phyloP scores from a whole-genome alignment of 2,329 filamentous ascomycete genomes.

The Aspergillus chevalieri region DNA sequence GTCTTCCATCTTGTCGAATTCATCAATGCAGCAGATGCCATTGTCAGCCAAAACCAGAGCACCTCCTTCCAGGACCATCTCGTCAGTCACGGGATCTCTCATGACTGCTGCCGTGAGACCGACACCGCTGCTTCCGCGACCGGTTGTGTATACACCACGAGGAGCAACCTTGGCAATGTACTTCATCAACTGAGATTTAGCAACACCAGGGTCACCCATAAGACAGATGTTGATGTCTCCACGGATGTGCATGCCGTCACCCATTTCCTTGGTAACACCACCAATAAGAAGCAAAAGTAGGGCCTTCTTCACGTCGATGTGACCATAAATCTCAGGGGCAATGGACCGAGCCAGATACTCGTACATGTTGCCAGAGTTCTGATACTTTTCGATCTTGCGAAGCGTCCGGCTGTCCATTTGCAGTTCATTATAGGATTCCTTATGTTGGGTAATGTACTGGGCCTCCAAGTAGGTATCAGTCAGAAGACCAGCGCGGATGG shows the following conservation, averaged over 20 bases:
- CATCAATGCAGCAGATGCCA: slow-evolving; percentile 77
- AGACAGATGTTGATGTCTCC: slow-evolving; percentile 98
- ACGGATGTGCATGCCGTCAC: slow-evolving; percentile 97
- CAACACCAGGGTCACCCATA: slow-evolving; percentile 99
- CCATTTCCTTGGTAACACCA: slow-evolving; percentile 92
- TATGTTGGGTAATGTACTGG: slow-evolving; percentile 89
- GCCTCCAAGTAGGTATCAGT: slow-evolving; percentile 97
- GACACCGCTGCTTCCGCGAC: slow-evolving; percentile 73
- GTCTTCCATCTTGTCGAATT: slow-evolving; percentile 83
- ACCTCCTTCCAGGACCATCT: slow-evolving; percentile 74
- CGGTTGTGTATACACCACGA: slow-evolving; percentile 78
- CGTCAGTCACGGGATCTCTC: slow-evolving; percentile 71
- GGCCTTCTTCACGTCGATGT: slow-evolving; percentile 96
- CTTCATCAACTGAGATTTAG: slow-evolving; percentile 95
- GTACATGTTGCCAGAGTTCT: slow-evolving; percentile 84
- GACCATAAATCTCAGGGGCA: slow-evolving; percentile 93
- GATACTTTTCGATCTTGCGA: slow-evolving; percentile 76
- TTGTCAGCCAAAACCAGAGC: slow-evolving; percentile 74
- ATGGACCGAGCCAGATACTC: slow-evolving; percentile 94
- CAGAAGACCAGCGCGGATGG: slow-evolving; percentile 89
- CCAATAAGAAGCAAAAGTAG: slow-evolving; percentile 91
- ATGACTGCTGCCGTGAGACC: slow-evolving; percentile 77
- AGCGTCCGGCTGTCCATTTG: slow-evolving; percentile 73
- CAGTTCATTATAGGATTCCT: slow-evolving; percentile 95
- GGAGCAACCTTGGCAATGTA: slow-evolving; percentile 98